Evolutionary conservation across 2,329 filamentous ascomycete genomes (phyloP).

Genomic region (Beauveria pseudobassiana): DNA sequence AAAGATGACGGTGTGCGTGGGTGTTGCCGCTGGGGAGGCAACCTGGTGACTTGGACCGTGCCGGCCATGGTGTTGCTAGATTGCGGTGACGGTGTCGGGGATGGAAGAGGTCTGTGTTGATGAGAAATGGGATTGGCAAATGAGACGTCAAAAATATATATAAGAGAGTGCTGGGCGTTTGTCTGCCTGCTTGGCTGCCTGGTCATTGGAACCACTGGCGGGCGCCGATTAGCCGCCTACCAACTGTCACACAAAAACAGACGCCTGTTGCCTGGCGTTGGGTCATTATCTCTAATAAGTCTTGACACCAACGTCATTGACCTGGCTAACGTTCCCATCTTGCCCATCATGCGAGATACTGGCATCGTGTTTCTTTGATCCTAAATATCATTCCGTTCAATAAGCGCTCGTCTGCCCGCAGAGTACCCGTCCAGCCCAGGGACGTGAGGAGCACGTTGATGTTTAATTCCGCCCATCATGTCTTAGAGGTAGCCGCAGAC

Average conservation of each 20-base stretch:
- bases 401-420: not conserved
- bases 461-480: conserved; percentile 34
- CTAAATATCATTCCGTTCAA: not conserved
- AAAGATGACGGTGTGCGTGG: conserved; percentile 37
- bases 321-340: conserved; percentile 8
- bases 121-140: too few species aligned
- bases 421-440: not conserved
- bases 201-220: too few species aligned
- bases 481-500: conserved; percentile 47
- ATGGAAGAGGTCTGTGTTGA: too few species aligned
- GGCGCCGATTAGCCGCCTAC: too few species aligned
- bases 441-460: conserved; percentile 36
- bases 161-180: too few species aligned
- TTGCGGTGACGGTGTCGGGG: not conserved
- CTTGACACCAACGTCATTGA: too few species aligned
- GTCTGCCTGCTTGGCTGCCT: too few species aligned
- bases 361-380: not conserved
- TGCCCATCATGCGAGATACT: conserved; percentile 14
- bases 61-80: not conserved
- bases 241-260: too few species aligned
- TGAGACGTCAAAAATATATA: too few species aligned
- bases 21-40: not conserved
- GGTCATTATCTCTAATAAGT: too few species aligned
- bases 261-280: too few species aligned
- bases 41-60: not conserved